Evolutionary conservation across 768 basidiomycete genomes (phyloP), one percentile per base, ranked within the genome.

Genomic region (Exsudoporus frostii): DNA sequence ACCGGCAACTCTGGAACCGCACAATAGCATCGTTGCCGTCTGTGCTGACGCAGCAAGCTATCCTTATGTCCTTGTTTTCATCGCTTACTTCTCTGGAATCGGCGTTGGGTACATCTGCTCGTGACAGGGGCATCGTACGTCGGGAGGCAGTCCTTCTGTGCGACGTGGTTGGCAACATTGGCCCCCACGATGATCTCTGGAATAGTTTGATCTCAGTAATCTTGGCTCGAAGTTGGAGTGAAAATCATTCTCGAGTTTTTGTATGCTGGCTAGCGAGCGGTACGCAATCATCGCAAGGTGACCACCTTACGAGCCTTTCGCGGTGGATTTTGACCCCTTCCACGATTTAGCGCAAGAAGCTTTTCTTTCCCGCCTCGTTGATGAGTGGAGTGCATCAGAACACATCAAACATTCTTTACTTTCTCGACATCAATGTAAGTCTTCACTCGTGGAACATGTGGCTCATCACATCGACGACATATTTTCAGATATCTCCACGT

Each of bases 391-490:
- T 5, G 79, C 85, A 22, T 69, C 83, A 2, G 87, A 88, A 42
- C 88, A 93, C 62, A 77, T 97, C 63, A 88, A 84, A 56, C 87
- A 88, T 66, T 91, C 92, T 0, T 71, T 90, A 22, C 74, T 92
- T 7, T 79, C 82, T 20, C 78, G 79, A 19, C 92, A 96, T 70
- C 83, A 74, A 48, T 91, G 92, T 92, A 70, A 56, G 87, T 75
- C 29, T 42, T 41, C n/a, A 25, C 19, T 41, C 39, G 15, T 50
- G 19, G 20, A 54, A 32, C n/a, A 48, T 19, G 8, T 19, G 15
- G 33, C 29, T 47, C 7, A 17, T 24, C 43, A 43, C 36, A 43
- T 27, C 29, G 40, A 51, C 19, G 29, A 37, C 24, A 45, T 38
- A n/a, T 27, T 37, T 27, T 25, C 61, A 97, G 94, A 90, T 65